These are phyloP conservation scores for Rhizopus sp. DNA, from an alignment of 371 early-diverging fungal species.

Conservation along the genomic window DNA sequence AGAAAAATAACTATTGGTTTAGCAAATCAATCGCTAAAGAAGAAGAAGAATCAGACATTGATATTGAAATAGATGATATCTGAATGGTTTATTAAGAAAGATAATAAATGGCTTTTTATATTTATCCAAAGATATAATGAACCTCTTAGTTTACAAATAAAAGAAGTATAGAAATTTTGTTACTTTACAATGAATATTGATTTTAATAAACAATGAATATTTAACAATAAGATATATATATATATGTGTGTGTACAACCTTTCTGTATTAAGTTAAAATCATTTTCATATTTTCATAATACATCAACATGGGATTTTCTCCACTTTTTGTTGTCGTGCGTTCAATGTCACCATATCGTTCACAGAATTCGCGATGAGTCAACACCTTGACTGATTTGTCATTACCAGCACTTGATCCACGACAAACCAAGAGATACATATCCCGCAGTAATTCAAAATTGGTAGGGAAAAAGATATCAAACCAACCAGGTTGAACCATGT, in stretches of 20 bases:
- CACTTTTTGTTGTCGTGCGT: constrained; percentile 75
- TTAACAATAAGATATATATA: too few species aligned
- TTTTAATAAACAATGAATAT: neutral
- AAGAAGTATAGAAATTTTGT: neutral
- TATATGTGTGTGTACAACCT: constrained; percentile 1
- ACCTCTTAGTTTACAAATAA: too few species aligned
- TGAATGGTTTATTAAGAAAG: neutral
- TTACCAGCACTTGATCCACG: constrained; percentile 46
- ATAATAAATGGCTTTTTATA: neutral
- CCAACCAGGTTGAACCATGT: constrained; percentile 96
- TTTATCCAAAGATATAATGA: neutral
- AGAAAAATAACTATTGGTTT: neutral
- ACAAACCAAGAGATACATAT: constrained; percentile 74
- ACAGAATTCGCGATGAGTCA: constrained; percentile 83
- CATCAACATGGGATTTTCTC: constrained; percentile 93
- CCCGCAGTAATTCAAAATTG: constrained; percentile 83
- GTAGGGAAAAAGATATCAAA: constrained; percentile 98
- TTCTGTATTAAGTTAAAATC: constrained; percentile 43
- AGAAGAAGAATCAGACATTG: constrained; percentile 1
- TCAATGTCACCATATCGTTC: constrained; percentile 76
- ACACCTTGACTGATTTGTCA: constrained; percentile 56
- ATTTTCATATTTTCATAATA: constrained; percentile 94
- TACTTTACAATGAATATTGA: neutral
- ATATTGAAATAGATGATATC: constrained; percentile 3
- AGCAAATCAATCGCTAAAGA: neutral